These are phyloP conservation scores for Schwanniomyces sp. DNA, from an alignment of 805 yeast genomes.

Conservation along the genomic window DNA sequence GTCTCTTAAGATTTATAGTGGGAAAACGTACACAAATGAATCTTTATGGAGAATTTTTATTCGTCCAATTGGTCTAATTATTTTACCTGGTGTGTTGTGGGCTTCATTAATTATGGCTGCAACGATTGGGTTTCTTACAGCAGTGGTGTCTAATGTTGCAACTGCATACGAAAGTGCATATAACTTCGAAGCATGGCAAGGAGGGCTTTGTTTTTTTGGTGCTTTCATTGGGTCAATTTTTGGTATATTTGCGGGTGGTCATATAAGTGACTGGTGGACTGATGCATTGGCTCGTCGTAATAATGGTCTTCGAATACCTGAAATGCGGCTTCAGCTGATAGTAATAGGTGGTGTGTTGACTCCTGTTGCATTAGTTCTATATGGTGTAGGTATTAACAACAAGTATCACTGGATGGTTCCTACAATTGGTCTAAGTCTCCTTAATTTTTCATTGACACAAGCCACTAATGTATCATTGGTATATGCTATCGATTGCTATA, in stretches of 20 bases:
- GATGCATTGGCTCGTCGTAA: not conserved
- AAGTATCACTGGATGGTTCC: slow-evolving; percentile 1
- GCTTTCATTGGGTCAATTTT: not conserved
- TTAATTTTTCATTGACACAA: not conserved
- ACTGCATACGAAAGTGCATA: not conserved
- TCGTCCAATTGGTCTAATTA: slow-evolving; percentile 1
- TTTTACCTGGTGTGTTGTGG: not conserved
- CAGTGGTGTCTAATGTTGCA: not conserved
- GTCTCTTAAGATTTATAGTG: not conserved
- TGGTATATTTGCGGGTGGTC: not conserved
- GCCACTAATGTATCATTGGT: slow-evolving; percentile 1
- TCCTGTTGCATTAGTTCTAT: not conserved
- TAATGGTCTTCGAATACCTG: slow-evolving; percentile 32
- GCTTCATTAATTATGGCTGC: slow-evolving; percentile 1
- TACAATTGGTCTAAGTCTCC: not conserved
- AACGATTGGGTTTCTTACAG: not conserved
- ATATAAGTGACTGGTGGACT: slow-evolving; percentile 1
- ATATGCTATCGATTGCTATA: not conserved
- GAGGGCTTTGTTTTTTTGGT: not conserved
- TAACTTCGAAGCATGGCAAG: not conserved
- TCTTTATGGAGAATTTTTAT: not conserved
- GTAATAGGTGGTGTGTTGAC: not conserved
- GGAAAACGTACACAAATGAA: not conserved
- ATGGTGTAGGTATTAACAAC: not conserved
- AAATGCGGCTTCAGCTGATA: slow-evolving; percentile 7